Evolutionary conservation across 2,329 filamentous ascomycete genomes (phyloP).

Genomic region (Neofusicoccum ribis): DNA sequence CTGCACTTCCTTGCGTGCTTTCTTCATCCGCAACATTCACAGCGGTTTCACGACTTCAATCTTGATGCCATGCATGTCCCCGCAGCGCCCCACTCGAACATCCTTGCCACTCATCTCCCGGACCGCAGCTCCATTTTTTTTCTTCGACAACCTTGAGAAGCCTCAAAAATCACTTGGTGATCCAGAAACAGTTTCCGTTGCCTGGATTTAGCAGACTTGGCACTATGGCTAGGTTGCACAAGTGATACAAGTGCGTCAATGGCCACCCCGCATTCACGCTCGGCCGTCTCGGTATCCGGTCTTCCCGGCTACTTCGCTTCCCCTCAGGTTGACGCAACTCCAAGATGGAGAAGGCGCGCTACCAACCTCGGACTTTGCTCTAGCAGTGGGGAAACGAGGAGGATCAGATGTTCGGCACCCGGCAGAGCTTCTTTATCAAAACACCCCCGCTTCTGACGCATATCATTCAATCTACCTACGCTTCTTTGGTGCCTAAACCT

Average conservation of each 20-base stretch:
- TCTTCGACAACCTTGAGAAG: neutral
- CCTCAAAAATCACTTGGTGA: no score
- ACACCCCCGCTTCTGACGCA: neutral
- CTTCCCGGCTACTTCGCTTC: neutral
- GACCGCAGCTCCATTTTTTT: neutral
- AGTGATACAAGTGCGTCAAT: no score
- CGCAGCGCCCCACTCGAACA: neutral
- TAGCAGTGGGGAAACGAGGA: neutral
- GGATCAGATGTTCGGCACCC: neutral
- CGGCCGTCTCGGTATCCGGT: neutral
- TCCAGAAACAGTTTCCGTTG: no score
- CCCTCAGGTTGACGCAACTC: neutral
- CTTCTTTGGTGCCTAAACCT: neutral
- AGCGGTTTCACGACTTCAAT: neutral
- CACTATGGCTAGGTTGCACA: no score
- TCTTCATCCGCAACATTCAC: neutral
- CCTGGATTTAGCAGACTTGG: no score
- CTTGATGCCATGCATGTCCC: neutral
- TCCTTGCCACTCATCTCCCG: neutral
- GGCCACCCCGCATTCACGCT: conserved; percentile 1
- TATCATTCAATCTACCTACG: neutral
- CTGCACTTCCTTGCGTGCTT: no score
- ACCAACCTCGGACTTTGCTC: conserved; percentile 2
- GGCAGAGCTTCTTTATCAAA: neutral
- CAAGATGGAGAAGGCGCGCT: neutral